Percentiles rank a stretch among this genome's conserved stretches.
Conservation (phyloP, 345 rosid species). For the Citrus glauca region DNA sequence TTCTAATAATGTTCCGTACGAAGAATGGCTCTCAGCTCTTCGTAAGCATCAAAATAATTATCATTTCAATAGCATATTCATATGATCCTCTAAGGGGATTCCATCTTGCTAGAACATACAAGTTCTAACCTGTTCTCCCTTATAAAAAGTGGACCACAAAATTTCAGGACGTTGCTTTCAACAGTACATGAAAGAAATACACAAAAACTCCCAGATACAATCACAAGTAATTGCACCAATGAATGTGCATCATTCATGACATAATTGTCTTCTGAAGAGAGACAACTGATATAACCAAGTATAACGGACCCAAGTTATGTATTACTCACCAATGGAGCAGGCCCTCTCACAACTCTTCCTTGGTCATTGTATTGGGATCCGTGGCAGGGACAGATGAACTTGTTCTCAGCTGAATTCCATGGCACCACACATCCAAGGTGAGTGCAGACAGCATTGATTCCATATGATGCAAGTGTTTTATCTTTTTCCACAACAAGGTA, state of each 20-base stretch:
- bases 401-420: slow-evolving; percentile 82
- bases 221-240: background rate
- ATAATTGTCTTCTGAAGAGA: background rate
- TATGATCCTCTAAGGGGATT: background rate
- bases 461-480: slow-evolving; percentile 72
- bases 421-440: slow-evolving; percentile 98
- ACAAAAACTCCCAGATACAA: background rate
- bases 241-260: background rate
- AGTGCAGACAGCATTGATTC: slow-evolving; percentile 85
- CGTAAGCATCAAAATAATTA: background rate
- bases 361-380: slow-evolving; percentile 97
- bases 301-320: background rate
- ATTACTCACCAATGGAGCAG: slow-evolving; percentile 84
- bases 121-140: background rate
- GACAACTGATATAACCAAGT: background rate
- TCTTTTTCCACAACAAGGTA: slow-evolving; percentile 95
- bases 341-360: slow-evolving; percentile 96
- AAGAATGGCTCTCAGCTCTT: background rate
- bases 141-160: background rate
- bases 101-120: background rate
- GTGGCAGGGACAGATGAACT: slow-evolving; percentile 95
- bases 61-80: background rate
- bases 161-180: background rate
- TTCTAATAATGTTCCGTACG: background rate
- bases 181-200: background rate